These are phyloP conservation scores for Microbotryum saponariae DNA, from an alignment of 1,284 basidiomycete species.

Conservation along the genomic window DNA sequence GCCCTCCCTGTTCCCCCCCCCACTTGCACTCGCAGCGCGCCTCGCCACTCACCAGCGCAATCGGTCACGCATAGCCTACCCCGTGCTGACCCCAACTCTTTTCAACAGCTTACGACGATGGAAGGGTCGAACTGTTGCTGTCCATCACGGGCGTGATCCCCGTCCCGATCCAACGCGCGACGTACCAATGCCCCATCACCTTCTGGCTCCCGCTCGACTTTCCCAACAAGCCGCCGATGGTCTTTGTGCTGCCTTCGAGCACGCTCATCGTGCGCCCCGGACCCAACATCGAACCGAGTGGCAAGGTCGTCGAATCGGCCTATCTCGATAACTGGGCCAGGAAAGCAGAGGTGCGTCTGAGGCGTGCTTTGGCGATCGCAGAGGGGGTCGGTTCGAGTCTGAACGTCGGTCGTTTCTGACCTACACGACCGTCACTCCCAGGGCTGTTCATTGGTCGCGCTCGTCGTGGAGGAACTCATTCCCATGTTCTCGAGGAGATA, in stretches of 20 bases:
- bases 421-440: slow-evolving; percentile 37
- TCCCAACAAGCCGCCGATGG: slow-evolving; percentile 70
- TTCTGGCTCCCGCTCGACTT: slow-evolving; percentile 81
- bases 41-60: not conserved
- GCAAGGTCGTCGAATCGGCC: slow-evolving; percentile 54
- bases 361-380: not conserved
- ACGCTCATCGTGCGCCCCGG: slow-evolving; percentile 82
- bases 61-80: not conserved
- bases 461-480: slow-evolving; percentile 61
- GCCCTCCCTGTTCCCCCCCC: not conserved
- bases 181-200: slow-evolving; percentile 90
- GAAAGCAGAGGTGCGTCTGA: slow-evolving; percentile 64
- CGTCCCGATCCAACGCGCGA: slow-evolving; percentile 63
- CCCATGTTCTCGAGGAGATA: slow-evolving; percentile 58
- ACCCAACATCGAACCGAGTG: slow-evolving; percentile 71
- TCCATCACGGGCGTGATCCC: slow-evolving; percentile 85
- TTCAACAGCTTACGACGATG: slow-evolving; percentile 59
- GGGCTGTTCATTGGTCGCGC: slow-evolving; percentile 59
- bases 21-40: not conserved
- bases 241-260: slow-evolving; percentile 88
- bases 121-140: slow-evolving; percentile 80
- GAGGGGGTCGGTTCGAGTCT: not conserved
- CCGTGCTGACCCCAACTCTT: slow-evolving; percentile 53
- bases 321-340: slow-evolving; percentile 70
- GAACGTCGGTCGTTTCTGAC: not conserved